Base-by-base conservation (phyloP, 208 protist species). In the Leishmania gerbilli region DNA sequence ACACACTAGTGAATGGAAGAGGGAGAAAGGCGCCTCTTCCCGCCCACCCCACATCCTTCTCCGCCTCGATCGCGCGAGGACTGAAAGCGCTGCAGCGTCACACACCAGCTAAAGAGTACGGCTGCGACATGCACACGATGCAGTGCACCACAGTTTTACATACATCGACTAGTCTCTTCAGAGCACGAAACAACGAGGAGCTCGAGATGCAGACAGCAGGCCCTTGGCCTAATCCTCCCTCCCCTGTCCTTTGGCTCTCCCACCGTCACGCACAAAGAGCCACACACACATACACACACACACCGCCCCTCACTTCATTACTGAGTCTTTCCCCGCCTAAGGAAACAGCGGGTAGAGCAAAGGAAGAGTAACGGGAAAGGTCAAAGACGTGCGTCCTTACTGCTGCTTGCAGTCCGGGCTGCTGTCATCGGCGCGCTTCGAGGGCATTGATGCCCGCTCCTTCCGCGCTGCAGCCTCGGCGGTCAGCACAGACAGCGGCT, bases 401-500 rank as follows among this genome's bases (percentile, higher is more conserved):
- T 97, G 94, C 58, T 93, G 93, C 47, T 87, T 80, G 81, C 95
- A 97, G 51, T 86, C 71, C 2, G 80, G 71, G 62, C 84, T 80
- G 84, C 88, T 86, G 60, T 91, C 85, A 68, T 95, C 86, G 5
- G 91, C 64, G 19, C 93, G 84, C 84, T 89, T 95, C 13, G 93
- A 89, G 34, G 92, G 91, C 67, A 96, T 79, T 5, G 92, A 85
- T 17, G 84, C 83, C 40, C 96, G 74, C 85, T 97, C 93, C 74
- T 97, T 97, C 78, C 93, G 91, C 58, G 92, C 88, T 24, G 79
- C 82, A 37, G 87, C 85, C 83, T 98, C 96, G 19, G 84, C 89
- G 13, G 90, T 89, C 55, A 97, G 80, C 17, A 98, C 82, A 5
- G 88, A 85, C 17, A 96, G 74, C 53, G 90, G 97, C 81, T 99